A percentile compares a stretch with the other conserved stretches of the same genome.
Conservation (phyloP, 768 basidiomycete species). For the Cystobasidiopsis lactophilus region DNA sequence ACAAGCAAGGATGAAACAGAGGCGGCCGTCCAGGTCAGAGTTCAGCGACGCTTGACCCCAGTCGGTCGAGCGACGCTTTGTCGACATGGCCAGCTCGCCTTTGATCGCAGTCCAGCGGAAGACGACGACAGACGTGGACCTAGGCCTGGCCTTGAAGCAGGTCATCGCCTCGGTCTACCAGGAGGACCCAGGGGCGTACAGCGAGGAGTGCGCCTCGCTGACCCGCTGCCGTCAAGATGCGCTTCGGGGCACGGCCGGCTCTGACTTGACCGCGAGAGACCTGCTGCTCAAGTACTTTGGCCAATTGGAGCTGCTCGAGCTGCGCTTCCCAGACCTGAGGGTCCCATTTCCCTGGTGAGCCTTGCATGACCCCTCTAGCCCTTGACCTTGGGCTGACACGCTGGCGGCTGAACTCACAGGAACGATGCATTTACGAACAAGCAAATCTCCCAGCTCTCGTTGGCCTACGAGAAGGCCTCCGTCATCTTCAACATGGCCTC, state of each 20-base stretch:
- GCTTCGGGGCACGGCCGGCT: conserved; percentile 69
- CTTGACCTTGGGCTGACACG: neutral
- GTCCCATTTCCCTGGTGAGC: conserved; percentile 70
- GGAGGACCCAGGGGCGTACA: conserved; percentile 73
- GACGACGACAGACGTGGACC: conserved; percentile 89
- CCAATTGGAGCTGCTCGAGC: conserved; percentile 85
- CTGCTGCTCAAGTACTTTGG: conserved; percentile 98
- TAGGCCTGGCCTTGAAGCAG: conserved; percentile 65
- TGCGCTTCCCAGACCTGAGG: conserved; percentile 86
- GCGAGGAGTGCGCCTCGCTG: conserved; percentile 57
- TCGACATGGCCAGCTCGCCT: conserved; percentile 2
- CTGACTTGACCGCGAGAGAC: conserved; percentile 63
- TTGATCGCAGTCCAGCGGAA: conserved; percentile 74
- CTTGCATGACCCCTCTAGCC: too few species aligned
- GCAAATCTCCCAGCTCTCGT: conserved; percentile 76
- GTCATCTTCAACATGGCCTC: conserved; percentile 88
- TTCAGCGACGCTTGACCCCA: too few species aligned
- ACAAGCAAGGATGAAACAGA: too few species aligned
- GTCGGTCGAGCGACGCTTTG: too few species aligned
- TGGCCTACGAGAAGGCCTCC: conserved; percentile 95
- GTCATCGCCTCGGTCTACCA: conserved; percentile 81
- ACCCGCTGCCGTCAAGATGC: conserved; percentile 90
- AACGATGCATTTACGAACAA: conserved; percentile 84
- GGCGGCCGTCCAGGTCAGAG: too few species aligned
- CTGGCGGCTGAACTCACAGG: conserved; percentile 23